Conservation (phyloP, 2,329 filamentous ascomycete genomes). For the Fusarium transvaalense region DNA sequence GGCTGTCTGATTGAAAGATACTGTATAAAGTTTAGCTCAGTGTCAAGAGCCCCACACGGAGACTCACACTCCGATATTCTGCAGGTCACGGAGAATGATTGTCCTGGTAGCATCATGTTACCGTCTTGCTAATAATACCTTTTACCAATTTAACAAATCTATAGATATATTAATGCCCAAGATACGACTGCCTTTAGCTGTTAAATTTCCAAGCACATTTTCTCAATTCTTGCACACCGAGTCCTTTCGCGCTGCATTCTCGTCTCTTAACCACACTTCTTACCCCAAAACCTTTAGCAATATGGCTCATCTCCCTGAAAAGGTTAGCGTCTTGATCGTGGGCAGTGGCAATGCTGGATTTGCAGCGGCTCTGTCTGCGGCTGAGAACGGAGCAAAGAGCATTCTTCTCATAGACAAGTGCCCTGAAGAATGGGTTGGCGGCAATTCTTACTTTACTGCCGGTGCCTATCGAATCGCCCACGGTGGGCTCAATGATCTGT, state of each 20-base stretch:
- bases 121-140: rapidly evolving
- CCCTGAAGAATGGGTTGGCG: slow-evolving; percentile 17
- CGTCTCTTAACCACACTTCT: background rate
- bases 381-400: slow-evolving; percentile 2
- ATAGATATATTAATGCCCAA: background rate
- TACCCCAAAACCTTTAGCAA: background rate
- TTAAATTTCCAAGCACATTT: rapidly evolving
- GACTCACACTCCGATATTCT: background rate
- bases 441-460: slow-evolving; percentile 22
- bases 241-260: rapidly evolving
- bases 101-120: background rate
- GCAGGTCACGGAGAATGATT: background rate
- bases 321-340: slow-evolving; percentile 12
- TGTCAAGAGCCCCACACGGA: background rate
- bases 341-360: slow-evolving; percentile 29
- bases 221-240: rapidly evolving
- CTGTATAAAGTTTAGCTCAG: background rate
- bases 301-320: slow-evolving; percentile 1
- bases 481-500: background rate
- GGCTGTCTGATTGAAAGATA: no score
- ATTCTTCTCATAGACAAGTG: slow-evolving; percentile 14
- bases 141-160: background rate
- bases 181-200: rapidly evolving
- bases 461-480: slow-evolving; percentile 25
- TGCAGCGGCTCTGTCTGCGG: slow-evolving; percentile 18